These are phyloP conservation scores for Eucalyptus marginata DNA, from an alignment of 345 rosid genomes.

Conservation along the genomic window DNA sequence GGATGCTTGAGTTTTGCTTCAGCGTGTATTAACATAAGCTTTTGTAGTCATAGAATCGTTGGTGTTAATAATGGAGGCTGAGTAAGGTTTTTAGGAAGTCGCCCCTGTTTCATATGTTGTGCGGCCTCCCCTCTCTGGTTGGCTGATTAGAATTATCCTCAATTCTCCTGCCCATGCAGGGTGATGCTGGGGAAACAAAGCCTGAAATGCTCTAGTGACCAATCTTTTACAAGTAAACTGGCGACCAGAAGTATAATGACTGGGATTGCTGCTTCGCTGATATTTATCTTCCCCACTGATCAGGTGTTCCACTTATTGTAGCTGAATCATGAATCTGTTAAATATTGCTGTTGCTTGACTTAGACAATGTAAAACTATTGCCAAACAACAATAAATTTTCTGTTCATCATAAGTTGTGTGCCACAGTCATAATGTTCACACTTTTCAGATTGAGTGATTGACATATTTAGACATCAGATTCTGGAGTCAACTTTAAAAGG, in stretches of 20 bases:
- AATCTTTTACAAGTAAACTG: constrained; percentile 4
- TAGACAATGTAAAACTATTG: background rate
- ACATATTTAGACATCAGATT: background rate
- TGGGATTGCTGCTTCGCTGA: constrained; percentile 54
- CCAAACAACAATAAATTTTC: background rate
- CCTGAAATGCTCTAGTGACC: constrained; percentile 30
- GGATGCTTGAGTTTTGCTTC: background rate
- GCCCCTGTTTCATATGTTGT: background rate
- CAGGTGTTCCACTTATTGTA: constrained; percentile 29
- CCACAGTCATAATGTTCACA: background rate
- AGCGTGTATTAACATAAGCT: background rate
- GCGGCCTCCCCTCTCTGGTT: background rate
- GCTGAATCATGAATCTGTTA: background rate
- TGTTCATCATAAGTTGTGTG: background rate
- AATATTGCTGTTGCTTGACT: background rate
- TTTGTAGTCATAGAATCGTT: background rate
- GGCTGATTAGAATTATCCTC: background rate
- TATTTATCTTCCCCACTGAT: constrained; percentile 43
- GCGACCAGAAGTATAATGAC: constrained; percentile 24
- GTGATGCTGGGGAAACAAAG: constrained; percentile 13
- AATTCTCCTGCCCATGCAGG: constrained; percentile 4
- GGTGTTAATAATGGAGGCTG: background rate
- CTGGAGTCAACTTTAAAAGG: background rate
- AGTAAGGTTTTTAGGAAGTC: background rate
- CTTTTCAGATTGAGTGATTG: background rate